Conservation (phyloP, 345 rosid genomes). For the Salix arbutifolia region DNA sequence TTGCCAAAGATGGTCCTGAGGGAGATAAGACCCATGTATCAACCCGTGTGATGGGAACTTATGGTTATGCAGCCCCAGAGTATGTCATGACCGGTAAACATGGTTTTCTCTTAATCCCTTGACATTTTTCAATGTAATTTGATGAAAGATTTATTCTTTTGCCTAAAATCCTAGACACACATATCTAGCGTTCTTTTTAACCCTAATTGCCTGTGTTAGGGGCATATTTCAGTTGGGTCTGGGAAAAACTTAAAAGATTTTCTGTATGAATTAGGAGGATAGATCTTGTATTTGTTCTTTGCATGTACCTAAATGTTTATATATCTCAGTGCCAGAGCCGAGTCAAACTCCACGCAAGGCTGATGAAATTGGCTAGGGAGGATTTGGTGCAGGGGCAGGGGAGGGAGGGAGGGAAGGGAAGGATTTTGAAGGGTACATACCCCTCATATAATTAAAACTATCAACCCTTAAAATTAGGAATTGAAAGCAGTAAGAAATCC, state of each 20-base stretch:
- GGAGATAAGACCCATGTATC: constrained; percentile 98
- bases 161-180: neutral
- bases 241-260: neutral
- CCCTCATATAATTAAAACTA: neutral
- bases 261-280: neutral
- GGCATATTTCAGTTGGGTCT: neutral
- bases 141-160: neutral
- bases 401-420: neutral
- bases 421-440: neutral
- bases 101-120: neutral
- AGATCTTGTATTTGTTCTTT: neutral
- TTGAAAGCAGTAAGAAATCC: neutral
- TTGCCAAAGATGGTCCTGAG: constrained; percentile 98
- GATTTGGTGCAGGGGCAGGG: neutral
- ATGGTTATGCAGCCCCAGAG: constrained; percentile 98
- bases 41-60: constrained; percentile 96
- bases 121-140: neutral
- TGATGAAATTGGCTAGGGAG: neutral
- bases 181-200: neutral
- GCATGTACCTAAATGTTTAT: neutral
- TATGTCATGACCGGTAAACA: constrained; percentile 94
- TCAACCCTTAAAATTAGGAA: neutral
- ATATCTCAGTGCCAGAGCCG: neutral
- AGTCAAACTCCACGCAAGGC: neutral
- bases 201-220: neutral